Evolutionary conservation across 2,329 filamentous ascomycete genomes (phyloP).

Genomic region (Xylaria sp.): DNA sequence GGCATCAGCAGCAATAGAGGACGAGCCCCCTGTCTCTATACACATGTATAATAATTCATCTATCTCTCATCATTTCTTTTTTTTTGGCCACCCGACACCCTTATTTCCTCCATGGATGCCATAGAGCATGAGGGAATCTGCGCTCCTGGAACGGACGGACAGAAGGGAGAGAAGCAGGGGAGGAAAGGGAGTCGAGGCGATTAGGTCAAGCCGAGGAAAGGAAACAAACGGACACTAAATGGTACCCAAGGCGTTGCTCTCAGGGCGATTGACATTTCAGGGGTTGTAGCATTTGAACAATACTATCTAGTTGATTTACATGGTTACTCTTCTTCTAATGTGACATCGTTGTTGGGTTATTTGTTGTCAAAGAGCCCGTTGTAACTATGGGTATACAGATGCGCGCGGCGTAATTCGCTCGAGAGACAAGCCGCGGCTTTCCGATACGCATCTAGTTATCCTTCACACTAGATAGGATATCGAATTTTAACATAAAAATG

Average conservation of each 20-base stretch:
- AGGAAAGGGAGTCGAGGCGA: conserved; percentile 10
- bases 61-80: conserved; percentile 10
- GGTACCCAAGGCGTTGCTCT: conserved; percentile 24
- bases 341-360: neutral
- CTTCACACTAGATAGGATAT: too few relatives aligned
- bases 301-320: conserved; percentile 15
- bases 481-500: neutral
- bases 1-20: conserved; percentile 7
- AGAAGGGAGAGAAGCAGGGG: neutral
- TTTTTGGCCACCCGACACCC: neutral
- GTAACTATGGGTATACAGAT: neutral
- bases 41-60: conserved; percentile 20
- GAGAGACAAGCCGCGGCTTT: too few relatives aligned
- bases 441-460: too few relatives aligned
- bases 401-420: neutral
- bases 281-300: conserved; percentile 26
- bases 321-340: neutral
- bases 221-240: conserved; percentile 29
- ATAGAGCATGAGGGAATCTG: neutral
- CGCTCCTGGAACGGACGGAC: neutral
- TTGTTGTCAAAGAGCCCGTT: neutral
- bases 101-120: neutral
- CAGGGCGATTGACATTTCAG: neutral
- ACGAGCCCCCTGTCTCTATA: conserved; percentile 1
- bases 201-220: conserved; percentile 19